phyloP scores from a whole-genome alignment of 2,329 filamentous ascomycete genomes.

The Rasamsonia emersonii region DNA sequence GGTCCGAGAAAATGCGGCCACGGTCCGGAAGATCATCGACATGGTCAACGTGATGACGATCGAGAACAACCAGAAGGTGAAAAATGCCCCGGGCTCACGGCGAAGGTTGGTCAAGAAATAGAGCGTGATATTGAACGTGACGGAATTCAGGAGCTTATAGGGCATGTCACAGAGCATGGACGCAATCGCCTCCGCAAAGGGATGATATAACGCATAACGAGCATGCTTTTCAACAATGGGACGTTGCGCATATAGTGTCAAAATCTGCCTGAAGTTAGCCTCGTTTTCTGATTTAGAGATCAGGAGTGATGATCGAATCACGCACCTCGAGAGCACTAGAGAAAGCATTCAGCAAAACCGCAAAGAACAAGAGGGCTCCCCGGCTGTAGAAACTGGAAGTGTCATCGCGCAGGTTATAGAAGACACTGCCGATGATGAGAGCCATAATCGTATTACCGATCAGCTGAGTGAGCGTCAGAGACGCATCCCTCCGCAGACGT shows the following conservation, averaged over 20 bases:
- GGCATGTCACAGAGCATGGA: constrained; percentile 83
- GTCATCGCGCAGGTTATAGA: constrained; percentile 62
- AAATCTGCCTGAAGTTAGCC: no score
- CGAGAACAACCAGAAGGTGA: constrained; percentile 73
- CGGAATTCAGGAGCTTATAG: constrained; percentile 65
- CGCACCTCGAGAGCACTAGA: constrained; percentile 66
- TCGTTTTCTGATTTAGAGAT: no score
- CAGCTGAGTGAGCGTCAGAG: constrained; percentile 58
- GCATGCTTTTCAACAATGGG: constrained; percentile 87
- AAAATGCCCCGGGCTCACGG: constrained; percentile 66
- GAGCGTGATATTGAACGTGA: constrained; percentile 69
- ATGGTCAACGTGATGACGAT: constrained; percentile 67
- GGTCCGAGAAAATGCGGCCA: constrained; percentile 65
- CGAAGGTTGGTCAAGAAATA: constrained; percentile 85
- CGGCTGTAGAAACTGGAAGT: constrained; percentile 69
- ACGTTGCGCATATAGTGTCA: constrained; percentile 79
- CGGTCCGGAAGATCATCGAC: constrained; percentile 79
- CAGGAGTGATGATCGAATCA: constrained; percentile 26
- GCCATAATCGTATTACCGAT: constrained; percentile 65
- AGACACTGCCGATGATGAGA: constrained; percentile 70
- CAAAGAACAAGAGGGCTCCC: constrained; percentile 77
- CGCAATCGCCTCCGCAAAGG: constrained; percentile 76
- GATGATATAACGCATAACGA: constrained; percentile 81
- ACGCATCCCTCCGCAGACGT: constrained; percentile 67
- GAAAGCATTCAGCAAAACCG: constrained; percentile 78